Evolutionary conservation across 2,329 filamentous ascomycete genomes (phyloP), one percentile per base, ranked within the genome.

Genomic region (Aspergillus neoniger): DNA sequence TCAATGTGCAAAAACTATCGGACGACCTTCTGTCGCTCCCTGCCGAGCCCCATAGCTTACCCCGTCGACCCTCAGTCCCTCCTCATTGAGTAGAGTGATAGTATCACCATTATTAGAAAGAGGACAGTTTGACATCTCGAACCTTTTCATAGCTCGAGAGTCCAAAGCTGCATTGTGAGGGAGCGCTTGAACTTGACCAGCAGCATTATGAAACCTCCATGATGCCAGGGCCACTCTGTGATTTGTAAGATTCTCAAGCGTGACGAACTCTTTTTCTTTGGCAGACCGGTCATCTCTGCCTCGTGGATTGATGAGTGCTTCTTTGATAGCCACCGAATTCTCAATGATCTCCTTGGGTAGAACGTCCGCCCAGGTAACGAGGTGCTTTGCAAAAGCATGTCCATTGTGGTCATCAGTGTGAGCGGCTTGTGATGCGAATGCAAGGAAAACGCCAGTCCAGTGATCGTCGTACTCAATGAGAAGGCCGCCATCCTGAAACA

Each of bases 371-470:
- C 63, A 65, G 1, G 57, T 62, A 28, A 62, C 17, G 10, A 50
- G 17, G 3, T 23, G 28, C 1, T 28, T 23, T 5, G 57, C 47
- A 14, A 60, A 49, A 28, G 62, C 58, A 38, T 65, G 63, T 2
- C 63, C 63, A n/a, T 36, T 53, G 2, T 60, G 10, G 25, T 59
- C 47, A 56, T 66, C 59, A 12, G 65, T 65, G 30, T 63, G 63
- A n/a, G 54, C 47, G 4, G 59, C 53, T 15, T 67, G 65, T 0
- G 65, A 67, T 10, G 61, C 63, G 28, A 67, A 67, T 1, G 56
- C 63, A 10, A 67, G 49, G 19, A 67, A 67, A 3, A 67, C 52
- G 1, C 61, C 65, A 15, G 41, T 57, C 65, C 65, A 67, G 21
- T 57, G 55, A 43, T 60, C 38, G 10, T 39, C 30, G 23, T 59